Evolutionary conservation across 495 filamentous ascomycete species (phyloP), one percentile per base, ranked within the genome.

Genomic region (Schizothecium vesticola): DNA sequence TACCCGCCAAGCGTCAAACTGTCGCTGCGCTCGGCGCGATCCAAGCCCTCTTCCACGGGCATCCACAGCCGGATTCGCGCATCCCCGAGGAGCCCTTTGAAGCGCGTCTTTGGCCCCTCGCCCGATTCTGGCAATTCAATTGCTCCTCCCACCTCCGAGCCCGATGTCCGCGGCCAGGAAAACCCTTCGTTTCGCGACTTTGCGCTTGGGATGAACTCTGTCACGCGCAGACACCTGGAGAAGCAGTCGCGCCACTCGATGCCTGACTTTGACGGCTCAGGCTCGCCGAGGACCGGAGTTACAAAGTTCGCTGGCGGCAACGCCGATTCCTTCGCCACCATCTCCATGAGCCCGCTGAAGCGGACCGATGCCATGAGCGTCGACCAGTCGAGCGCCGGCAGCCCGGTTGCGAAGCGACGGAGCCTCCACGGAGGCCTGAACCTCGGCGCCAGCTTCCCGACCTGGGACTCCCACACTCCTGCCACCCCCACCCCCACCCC

Each of bases 351-450:
- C 75, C 95, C 95, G 0, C 80, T 99, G 58, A 98, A 98, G 80
- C 87, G 96, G 61, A 96, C 88, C 72, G 95, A 99, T 77, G 90
- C 91, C 7, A 89, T 96, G 91, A 91, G 91, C 73, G 77, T 96
- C 16, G 94, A 96, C 70, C 88, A 90, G 61, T 80, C 87, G 19
- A 87, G 83, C 67, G 81, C 89, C n/a, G 92, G 89, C 43, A 97
- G 91, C 71, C 93, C 94, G 2, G 89, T 92, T 23, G 88, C 91
- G 13, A 97, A 97, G 83, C 84, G 94, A 59, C 87, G 94, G 67
- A 96, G 93, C 75, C 79, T 94, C 43, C 91, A 95, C 71, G 88
- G 88, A 13, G 81, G 83, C 12, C 81, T 87, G 0, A 86, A 80
- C 60, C 81, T 90, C 60, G 80, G 26, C 70, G 83, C 23, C 73